Base-by-base conservation (phyloP, 768 basidiomycete genomes). In the Amanita exitialis region DNA sequence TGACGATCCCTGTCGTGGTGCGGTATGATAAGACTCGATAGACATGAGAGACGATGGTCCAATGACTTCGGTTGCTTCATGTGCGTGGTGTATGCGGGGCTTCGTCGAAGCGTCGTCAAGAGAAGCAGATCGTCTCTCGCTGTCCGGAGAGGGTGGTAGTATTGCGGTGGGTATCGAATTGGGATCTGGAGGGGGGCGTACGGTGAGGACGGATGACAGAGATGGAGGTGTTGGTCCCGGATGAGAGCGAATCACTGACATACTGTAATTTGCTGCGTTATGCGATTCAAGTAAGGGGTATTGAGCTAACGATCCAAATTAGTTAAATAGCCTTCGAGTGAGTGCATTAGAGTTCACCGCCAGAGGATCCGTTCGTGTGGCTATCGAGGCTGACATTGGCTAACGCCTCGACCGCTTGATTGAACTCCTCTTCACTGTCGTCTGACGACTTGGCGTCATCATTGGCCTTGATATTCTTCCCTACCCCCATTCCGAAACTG, bases 401-500 rank as follows among this genome's bases (percentile, higher is more conserved):
- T 16, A 83, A 69, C 3, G 69, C 72, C 55, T 70, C 66, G 6
- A 86, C 72, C 2, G 79, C 82, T 53, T 83, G 77, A 54, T 76
- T 68, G 10, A 86, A 70, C 59, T 90, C 87, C 12, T 83, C 82
- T 44, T 84, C 86, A 46, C 79, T 82, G 39, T 80, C 78, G 36
- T 82, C 79, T 6, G 72, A 69, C 30, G 70, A 69, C 6, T 66
- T 62, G 20, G 62, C 62, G 21, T 62, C 63, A 7, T n/a, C 30
- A 28, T 39, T 50, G 12, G 16, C 20, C 42, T 77, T 67, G 45
- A 86, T 79, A 39, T 79, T 75, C 59, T 78, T 78, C 3, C 77
- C 83, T 13, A 86, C 68, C 16, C 81, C 86, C 67, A 80, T 69
- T 0, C 87, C 87, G 61, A 93, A 93, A 66, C 88, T 92, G 0